Evolutionary conservation across 2,329 filamentous ascomycete species (phyloP), one percentile per base, ranked within the genome.

Genomic region (Paracamarosporium sp.): DNA sequence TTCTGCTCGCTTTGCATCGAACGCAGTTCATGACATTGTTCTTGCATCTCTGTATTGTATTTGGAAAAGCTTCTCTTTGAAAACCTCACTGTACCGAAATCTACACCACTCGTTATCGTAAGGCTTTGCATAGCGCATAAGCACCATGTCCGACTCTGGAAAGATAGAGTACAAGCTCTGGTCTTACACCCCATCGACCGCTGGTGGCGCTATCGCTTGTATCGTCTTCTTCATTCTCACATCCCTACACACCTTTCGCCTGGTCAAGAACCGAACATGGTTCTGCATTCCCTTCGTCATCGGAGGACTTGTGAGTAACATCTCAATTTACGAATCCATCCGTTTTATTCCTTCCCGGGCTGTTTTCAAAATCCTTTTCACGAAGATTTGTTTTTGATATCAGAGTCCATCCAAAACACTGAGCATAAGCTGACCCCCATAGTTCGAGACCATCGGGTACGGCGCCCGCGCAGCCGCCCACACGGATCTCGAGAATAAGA

Each of bases 271-370:
- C 2, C 72, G 77, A 31, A 79, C 78, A 11, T 85, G 82, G 79
- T 86, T 83, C 62, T 84, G 84, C 52, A 75, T 80, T 3, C 77
- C 81, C 0, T 79, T 85, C 46, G 66, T 81, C 13, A 65, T 83
- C 3, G 83, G 83, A 2, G 81, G 80, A 1, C 38, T 80, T 76
- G 82, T 84, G 76, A 58, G 82, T 76, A 61, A 69, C 13, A 51
- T 40, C 33, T 28, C 56, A 28, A 54, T 25, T 17, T 27, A 33
- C 44, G 12, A 22, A 22, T 24, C 17, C 22, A 36, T 24, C 30
- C 30, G 12, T 53, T 11, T 24, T 12, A n/a, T 8, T n/a, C n/a
- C n/a, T n/a, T n/a, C n/a, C n/a, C n/a, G n/a, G n/a, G n/a, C n/a
- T n/a, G n/a, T n/a, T n/a, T n/a, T n/a, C n/a, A n/a, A n/a, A n/a